phyloP scores from a whole-genome alignment of 2,329 filamentous ascomycete genomes.

The Apiospora pterosperma region DNA sequence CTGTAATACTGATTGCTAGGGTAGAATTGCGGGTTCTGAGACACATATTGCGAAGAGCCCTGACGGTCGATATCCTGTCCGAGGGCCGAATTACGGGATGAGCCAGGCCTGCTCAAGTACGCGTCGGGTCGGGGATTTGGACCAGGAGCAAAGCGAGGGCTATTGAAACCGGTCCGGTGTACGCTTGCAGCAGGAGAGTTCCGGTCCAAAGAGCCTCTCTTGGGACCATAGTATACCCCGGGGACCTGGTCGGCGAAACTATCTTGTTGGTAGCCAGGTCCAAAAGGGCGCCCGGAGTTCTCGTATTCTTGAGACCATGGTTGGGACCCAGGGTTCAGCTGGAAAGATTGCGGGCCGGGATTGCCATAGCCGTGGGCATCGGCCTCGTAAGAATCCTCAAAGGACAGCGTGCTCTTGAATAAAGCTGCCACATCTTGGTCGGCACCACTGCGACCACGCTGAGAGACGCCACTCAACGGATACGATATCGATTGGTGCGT shows the following conservation, averaged over 20 bases:
- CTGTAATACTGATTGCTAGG: conserved; percentile 10
- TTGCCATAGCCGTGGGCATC: conserved; percentile 15
- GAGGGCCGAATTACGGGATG: conserved; percentile 31
- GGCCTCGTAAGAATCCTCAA: conserved; percentile 25
- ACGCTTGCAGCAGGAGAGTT: conserved; percentile 31
- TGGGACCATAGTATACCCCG: conserved; percentile 19
- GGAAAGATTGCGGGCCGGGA: conserved; percentile 34
- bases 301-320: conserved; percentile 38
- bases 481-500: conserved; percentile 44
- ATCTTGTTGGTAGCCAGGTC: conserved; percentile 27
- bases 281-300: conserved; percentile 13
- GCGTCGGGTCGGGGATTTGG: conserved; percentile 28
- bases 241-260: conserved; percentile 28
- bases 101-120: conserved; percentile 29
- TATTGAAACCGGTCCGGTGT: conserved; percentile 27
- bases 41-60: conserved; percentile 28
- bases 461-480: conserved; percentile 36
- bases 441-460: conserved; percentile 11
- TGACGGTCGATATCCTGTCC: conserved; percentile 35
- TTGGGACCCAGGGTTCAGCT: conserved; percentile 44
- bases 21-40: conserved; percentile 20
- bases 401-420: conserved; percentile 28
- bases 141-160: conserved; percentile 26
- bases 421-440: conserved; percentile 33
- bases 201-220: conserved; percentile 37